phyloP scores from a whole-genome alignment of 2,329 filamentous ascomycete species.

The Sporothrix luriei region DNA sequence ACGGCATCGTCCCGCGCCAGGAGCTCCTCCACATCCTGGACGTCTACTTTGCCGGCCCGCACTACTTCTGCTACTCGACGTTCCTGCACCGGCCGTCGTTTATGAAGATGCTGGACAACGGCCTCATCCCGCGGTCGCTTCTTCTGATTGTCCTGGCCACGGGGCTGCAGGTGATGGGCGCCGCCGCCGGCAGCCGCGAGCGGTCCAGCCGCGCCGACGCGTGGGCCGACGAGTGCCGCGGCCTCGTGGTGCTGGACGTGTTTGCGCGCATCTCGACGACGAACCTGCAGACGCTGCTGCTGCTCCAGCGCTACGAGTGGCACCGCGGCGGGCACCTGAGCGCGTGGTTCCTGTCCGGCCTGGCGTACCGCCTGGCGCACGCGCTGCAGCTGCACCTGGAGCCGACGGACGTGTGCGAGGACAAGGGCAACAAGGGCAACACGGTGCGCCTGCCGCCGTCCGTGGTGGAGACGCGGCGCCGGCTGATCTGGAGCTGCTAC shows the following conservation, averaged over 20 bases:
- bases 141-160: conserved; percentile 20
- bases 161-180: conserved; percentile 10
- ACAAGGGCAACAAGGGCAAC: not conserved
- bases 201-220: conserved; percentile 10
- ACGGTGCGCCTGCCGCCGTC: not conserved
- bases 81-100: conserved; percentile 23
- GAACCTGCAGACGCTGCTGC: conserved; percentile 19
- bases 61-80: conserved; percentile 25
- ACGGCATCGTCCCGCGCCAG: not conserved
- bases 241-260: conserved; percentile 11
- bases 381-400: conserved; percentile 27
- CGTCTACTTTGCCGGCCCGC: conserved; percentile 27
- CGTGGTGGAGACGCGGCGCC: conserved; percentile 16
- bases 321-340: conserved; percentile 23
- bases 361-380: conserved; percentile 22
- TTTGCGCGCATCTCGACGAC: conserved; percentile 26
- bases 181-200: not conserved
- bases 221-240: conserved; percentile 25
- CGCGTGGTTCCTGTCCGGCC: conserved; percentile 12
- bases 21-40: conserved; percentile 19
- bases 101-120: conserved; percentile 25
- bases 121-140: conserved; percentile 8
- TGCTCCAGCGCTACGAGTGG: conserved; percentile 27
- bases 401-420: conserved; percentile 2
- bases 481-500: conserved; percentile 26